Evolutionary conservation across 2,329 filamentous ascomycete species (phyloP), one percentile per base, ranked within the genome.

Genomic region (Stachybotrys echinatus): DNA sequence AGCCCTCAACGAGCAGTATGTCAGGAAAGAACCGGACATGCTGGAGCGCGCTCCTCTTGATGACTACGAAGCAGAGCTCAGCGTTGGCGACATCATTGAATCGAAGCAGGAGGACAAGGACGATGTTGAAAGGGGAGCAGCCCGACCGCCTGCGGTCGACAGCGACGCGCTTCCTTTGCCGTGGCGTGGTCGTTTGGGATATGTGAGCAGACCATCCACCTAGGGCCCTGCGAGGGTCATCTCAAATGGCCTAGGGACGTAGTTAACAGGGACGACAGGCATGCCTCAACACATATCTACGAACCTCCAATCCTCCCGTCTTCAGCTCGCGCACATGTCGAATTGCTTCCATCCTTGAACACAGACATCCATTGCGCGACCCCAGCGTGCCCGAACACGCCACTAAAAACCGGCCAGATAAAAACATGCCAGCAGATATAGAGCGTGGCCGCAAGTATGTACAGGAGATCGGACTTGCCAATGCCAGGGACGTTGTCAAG

Each of bases 321-420:
- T 97, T 96, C 67, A 88, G 85, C 56, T 96, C 92, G 0, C 82
- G 92, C 49, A 96, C 92, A 1, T 96, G 92, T 63, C 87, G 92
- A 23, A 92, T 97, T 54, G 79, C 89, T 1, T 95, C 90, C 1
- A 96, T 97, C 42, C 65, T 96, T 12, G 91, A 96, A 50, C 89
- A 96, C 60, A 84, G 90, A 8, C 83, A 96, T 66, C 90, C 92
- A 0, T 74, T 96, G 2, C 76, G 77, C 56, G 84, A 96, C 55
- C 86, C 89, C 0, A 78, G 79, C 0, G 82, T 88, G 58, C 88
- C 90, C 1, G 84, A 90, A 54, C 91, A 96, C 65, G 61, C 88
- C 0, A 92, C 82, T 18, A 95, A 94, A 68, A 96, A 96, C 59
- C 80, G 89, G 1, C 91, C 90, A 0, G 88, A 96, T 65, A 88